Evolutionary conservation across 257 asterid genomes (phyloP).

Genomic region (Gardenia jasminoides): DNA sequence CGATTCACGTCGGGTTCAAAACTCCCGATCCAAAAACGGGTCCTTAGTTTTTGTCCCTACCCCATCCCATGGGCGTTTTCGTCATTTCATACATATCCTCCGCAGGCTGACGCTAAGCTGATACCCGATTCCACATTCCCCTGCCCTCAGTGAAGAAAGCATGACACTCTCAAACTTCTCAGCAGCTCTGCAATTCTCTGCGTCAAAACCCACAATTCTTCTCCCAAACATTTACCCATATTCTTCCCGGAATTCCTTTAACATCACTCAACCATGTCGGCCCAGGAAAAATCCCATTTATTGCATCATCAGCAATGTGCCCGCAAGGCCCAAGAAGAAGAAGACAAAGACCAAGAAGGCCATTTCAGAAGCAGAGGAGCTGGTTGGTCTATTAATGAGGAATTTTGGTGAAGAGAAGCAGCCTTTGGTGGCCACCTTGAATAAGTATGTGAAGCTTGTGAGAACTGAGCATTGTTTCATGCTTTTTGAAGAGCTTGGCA

Average conservation of each 20-base stretch:
- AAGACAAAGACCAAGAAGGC: constrained; percentile 33
- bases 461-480: constrained; percentile 86
- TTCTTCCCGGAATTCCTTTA: background rate
- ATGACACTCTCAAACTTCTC: constrained; percentile 13
- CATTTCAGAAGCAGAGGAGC: constrained; percentile 58
- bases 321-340: constrained; percentile 40
- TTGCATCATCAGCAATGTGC: constrained; percentile 29
- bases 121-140: no score
- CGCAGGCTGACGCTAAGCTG: no score
- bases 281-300: constrained; percentile 27
- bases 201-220: background rate
- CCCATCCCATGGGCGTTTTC: no score
- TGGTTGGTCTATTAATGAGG: constrained; percentile 59
- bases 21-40: no score
- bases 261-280: background rate
- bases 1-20: constrained; percentile 52
- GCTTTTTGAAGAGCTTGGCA: constrained; percentile 91
- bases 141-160: background rate
- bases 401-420: constrained; percentile 60
- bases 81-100: no score
- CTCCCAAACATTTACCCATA: constrained; percentile 1
- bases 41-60: no score
- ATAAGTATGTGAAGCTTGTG: constrained; percentile 65
- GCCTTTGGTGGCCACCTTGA: constrained; percentile 42
- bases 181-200: constrained; percentile 7